Evolutionary conservation across 1,284 basidiomycete species (phyloP), one percentile per base, ranked within the genome.

Genomic region (Fomitiporia mediterranea): DNA sequence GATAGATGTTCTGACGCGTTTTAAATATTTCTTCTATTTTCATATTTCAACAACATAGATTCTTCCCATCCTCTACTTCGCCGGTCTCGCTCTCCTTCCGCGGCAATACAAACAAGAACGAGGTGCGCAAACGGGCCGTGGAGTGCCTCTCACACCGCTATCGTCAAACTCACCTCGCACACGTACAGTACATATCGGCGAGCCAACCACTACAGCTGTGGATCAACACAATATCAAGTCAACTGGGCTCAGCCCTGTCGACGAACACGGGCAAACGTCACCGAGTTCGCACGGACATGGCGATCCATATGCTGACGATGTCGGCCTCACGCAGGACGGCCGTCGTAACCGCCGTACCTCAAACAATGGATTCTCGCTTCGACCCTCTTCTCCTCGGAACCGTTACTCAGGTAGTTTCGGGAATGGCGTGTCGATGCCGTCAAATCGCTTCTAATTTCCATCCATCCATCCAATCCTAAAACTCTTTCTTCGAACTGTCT

Each of bases 41-140:
- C n/a, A n/a, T n/a, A n/a, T n/a, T n/a, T n/a, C n/a, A n/a, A n/a
- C n/a, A n/a, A n/a, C n/a, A 17, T 44, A 81, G 80, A 55, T 79
- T 48, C 61, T 82, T 23, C 74, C 77, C 1, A 66, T 78, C 6
- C 58, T 74, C 1, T 83, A 82, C 64, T 63, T 68, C 48, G 67
- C 65, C 6, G 80, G 81, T 3, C 63, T 83, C 19, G 64, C 67
- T 5, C 68, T 81, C 53, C 69, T 82, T 32, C 76, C 73, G 0
- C 73, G 70, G 43, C 79, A 81, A 61, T 73, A 71, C 59, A 69
- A 63, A 43, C 76, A 77, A 62, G 79, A 81, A 61, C 53, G 53
- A 5, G 51, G 19, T 17, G 47, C 32, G 25, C 34, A 39, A 9
- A 37, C 43, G 15, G 34, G 53, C 8, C 30, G 25, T 6, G 40